Percentiles rank a stretch among this genome's conserved stretches.
Evolutionary conservation across 78 protist species (phyloP).

Genomic region (Polysphondylium violaceum): DNA sequence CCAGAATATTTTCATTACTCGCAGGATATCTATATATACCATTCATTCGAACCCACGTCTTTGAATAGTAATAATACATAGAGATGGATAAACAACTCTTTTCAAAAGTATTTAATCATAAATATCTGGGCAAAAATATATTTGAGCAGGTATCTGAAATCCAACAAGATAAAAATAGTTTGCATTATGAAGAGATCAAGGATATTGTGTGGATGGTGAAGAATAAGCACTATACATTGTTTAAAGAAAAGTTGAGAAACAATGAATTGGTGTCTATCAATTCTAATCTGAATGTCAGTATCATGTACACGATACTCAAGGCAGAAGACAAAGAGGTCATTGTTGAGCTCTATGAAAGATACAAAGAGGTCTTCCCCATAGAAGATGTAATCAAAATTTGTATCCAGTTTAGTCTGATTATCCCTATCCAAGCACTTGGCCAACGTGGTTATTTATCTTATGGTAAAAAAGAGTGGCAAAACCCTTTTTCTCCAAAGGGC

Average conservation of each 20-base stretch:
- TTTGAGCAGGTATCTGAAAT: not conserved
- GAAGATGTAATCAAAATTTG: not conserved
- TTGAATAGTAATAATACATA: too few relatives aligned
- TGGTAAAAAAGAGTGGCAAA: too few relatives aligned
- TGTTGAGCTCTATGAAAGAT: not conserved
- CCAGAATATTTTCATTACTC: too few relatives aligned
- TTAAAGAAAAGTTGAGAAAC: not conserved
- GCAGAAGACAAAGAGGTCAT: not conserved
- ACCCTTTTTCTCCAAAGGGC: not conserved
- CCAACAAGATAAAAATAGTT: not conserved
- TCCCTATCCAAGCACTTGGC: not conserved
- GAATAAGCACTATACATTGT: not conserved
- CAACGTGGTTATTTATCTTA: not conserved
- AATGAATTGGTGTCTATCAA: not conserved
- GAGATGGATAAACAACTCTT: not conserved
- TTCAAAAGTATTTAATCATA: not conserved
- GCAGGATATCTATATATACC: too few relatives aligned
- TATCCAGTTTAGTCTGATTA: not conserved
- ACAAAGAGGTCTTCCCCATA: not conserved
- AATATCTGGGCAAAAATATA: not conserved
- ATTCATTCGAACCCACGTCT: too few relatives aligned
- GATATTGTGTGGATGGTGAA: not conserved
- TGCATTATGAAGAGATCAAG: not conserved
- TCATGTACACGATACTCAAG: not conserved
- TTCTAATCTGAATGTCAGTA: not conserved